Conservation (phyloP, 495 filamentous ascomycete genomes). For the Rhypophila decipiens region DNA sequence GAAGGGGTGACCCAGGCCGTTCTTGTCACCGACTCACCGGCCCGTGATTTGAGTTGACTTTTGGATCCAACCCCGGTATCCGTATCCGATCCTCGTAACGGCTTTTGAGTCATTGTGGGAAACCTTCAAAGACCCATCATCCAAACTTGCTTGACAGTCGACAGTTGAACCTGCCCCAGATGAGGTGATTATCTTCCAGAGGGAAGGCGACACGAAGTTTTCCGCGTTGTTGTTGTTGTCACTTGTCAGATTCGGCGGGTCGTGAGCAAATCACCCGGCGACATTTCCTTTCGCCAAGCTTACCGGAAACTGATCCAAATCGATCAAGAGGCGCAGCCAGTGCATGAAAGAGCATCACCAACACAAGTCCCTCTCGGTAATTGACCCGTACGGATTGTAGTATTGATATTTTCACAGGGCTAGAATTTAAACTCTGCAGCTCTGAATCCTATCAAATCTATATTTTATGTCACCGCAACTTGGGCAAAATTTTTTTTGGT, state of each 20-base stretch:
- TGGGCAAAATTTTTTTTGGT: too few species aligned
- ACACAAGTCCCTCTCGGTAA: not conserved
- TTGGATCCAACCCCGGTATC: not conserved
- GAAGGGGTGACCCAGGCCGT: too few species aligned
- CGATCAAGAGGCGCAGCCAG: not conserved
- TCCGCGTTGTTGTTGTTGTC: not conserved
- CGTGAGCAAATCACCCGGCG: not conserved
- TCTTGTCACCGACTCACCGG: too few species aligned
- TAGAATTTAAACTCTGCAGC: too few species aligned
- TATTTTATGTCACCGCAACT: too few species aligned
- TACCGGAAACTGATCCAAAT: not conserved
- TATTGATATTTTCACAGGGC: not conserved
- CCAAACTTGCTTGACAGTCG: too few species aligned
- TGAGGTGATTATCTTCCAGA: not conserved
- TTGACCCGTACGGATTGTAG: not conserved
- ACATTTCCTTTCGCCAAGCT: not conserved
- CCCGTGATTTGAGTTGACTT: not conserved
- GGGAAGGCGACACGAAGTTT: not conserved
- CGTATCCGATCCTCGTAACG: not conserved
- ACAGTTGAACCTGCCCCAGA: too few species aligned
- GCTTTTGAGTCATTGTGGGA: not conserved
- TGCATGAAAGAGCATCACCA: not conserved
- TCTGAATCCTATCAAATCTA: too few species aligned
- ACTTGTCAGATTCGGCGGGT: not conserved
- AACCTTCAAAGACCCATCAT: not conserved